phyloP scores from a whole-genome alignment of 2,329 filamentous ascomycete genomes.

The Phyllosticta citribraziliensis region DNA sequence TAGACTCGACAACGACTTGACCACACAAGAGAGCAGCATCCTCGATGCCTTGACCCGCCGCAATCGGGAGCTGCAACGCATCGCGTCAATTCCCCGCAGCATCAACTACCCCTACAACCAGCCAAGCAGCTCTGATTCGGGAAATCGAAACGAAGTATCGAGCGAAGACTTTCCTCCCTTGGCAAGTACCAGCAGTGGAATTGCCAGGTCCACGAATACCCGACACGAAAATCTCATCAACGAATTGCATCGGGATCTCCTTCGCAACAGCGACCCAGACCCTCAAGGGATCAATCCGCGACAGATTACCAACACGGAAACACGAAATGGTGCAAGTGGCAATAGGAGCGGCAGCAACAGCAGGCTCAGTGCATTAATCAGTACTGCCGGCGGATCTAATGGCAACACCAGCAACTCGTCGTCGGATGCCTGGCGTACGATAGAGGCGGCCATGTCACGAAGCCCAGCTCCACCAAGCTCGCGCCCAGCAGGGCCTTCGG shows the following conservation, averaged over 20 bases:
- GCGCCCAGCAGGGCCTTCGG: background rate
- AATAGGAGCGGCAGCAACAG: background rate
- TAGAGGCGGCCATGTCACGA: conserved; percentile 36
- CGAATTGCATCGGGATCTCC: background rate
- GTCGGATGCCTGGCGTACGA: conserved; percentile 38
- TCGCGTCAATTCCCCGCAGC: conserved; percentile 25
- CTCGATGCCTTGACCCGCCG: conserved; percentile 36
- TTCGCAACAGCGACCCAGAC: background rate
- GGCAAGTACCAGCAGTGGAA: background rate
- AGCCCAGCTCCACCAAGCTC: conserved; percentile 18
- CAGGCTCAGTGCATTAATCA: background rate
- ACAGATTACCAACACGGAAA: background rate
- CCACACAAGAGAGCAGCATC: conserved; percentile 35
- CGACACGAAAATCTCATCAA: background rate
- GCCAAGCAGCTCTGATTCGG: background rate
- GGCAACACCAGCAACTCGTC: conserved; percentile 4
- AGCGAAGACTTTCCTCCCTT: conserved; percentile 7
- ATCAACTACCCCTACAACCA: conserved; percentile 29
- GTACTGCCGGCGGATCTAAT: background rate
- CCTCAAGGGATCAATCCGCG: background rate
- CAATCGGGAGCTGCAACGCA: conserved; percentile 23
- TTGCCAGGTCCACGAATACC: background rate
- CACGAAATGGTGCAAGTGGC: background rate
- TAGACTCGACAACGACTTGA: conserved; percentile 30
- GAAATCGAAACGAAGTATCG: background rate